These are phyloP conservation scores for Alternaria sp. DNA, from an alignment of 2,329 filamentous ascomycete genomes.

Conservation along the genomic window DNA sequence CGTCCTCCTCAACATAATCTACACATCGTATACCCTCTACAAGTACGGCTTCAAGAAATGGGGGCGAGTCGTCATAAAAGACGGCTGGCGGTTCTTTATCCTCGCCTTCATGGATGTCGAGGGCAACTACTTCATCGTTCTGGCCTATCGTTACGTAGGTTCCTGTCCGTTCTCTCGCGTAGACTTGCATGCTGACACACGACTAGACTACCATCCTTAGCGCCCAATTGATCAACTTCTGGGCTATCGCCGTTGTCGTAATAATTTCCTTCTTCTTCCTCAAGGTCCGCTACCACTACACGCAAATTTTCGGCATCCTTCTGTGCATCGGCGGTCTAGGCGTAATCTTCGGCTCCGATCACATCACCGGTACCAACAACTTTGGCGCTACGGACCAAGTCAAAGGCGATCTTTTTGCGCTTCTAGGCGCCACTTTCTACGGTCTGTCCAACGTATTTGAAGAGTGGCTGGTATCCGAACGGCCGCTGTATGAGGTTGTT, in stretches of 20 bases:
- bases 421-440: constrained; percentile 89
- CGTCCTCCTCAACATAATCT: constrained; percentile 79
- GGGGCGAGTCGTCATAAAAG: constrained; percentile 65
- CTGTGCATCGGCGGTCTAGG: constrained; percentile 92
- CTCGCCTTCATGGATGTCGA: constrained; percentile 92
- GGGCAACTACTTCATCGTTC: constrained; percentile 97
- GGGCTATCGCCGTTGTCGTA: constrained; percentile 94
- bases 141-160: constrained; percentile 74
- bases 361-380: constrained; percentile 77
- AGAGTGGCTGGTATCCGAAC: constrained; percentile 88
- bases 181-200: not conserved
- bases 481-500: constrained; percentile 90
- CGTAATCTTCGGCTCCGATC: constrained; percentile 83
- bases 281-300: constrained; percentile 84
- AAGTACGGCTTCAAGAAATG: constrained; percentile 78
- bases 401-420: constrained; percentile 91
- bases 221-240: constrained; percentile 97
- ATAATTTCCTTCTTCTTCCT: constrained; percentile 82
- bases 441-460: constrained; percentile 90
- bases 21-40: constrained; percentile 79
- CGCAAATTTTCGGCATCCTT: constrained; percentile 85
- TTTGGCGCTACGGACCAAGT: constrained; percentile 73
- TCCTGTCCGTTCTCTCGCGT: not conserved
- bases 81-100: constrained; percentile 92
- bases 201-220: constrained; percentile 83